A percentile compares a stretch with the other conserved stretches of the same genome.
These are phyloP conservation scores for Discostella stelligera DNA, from an alignment of 352 stramenopile species.

Conservation along the genomic window DNA sequence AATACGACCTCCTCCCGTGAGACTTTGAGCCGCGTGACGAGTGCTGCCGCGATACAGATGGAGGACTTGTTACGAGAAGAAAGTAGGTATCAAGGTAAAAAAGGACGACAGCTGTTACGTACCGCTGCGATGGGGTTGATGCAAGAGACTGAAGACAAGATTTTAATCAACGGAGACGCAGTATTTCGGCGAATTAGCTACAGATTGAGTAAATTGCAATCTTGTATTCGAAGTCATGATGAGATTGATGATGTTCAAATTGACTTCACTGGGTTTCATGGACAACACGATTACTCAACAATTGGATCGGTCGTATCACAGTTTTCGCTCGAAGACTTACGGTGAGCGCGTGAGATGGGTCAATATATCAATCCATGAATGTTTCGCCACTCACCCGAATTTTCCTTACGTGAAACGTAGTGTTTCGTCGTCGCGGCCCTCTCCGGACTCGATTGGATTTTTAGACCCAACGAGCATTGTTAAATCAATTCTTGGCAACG, in stretches of 20 bases:
- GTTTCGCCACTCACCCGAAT: not conserved
- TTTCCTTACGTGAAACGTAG: not conserved
- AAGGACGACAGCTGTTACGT: constrained; percentile 37
- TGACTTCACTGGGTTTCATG: constrained; percentile 55
- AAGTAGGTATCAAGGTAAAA: constrained; percentile 39
- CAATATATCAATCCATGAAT: not conserved
- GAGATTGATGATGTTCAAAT: constrained; percentile 65
- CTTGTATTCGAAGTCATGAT: constrained; percentile 50
- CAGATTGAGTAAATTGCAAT: constrained; percentile 50
- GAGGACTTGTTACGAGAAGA: constrained; percentile 39
- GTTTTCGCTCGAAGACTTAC: constrained; percentile 61
- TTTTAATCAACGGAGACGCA: constrained; percentile 30
- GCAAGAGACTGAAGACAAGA: constrained; percentile 51
- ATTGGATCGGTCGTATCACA: constrained; percentile 46
- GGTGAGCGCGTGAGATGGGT: constrained; percentile 3
- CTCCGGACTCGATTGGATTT: constrained; percentile 59
- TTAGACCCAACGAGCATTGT: constrained; percentile 54
- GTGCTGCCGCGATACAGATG: constrained; percentile 47
- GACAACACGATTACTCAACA: constrained; percentile 56
- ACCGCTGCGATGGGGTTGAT: constrained; percentile 48
- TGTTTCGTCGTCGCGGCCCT: constrained; percentile 48
- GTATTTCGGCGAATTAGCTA: constrained; percentile 54
- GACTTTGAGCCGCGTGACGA: constrained; percentile 20
- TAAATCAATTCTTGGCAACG: constrained; percentile 42
- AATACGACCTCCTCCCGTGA: constrained; percentile 12